Base-by-base conservation (phyloP, 139 green algal species). In the Chlorella vulgaris region DNA sequence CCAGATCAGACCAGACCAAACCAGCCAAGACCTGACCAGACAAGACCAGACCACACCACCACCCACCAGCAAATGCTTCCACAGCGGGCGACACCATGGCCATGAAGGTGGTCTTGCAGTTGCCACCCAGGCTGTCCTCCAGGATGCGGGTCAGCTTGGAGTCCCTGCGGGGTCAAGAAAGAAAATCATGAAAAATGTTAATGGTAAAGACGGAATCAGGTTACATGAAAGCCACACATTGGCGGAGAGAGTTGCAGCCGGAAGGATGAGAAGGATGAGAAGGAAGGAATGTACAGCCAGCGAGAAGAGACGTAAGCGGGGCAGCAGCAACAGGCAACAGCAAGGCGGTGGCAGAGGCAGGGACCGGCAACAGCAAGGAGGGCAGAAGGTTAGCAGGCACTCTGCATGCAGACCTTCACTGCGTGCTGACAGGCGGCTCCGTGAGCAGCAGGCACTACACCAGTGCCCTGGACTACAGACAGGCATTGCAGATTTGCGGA, bases 101-200 rank as follows among this genome's bases (percentile, higher is more conserved):
- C 74, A 98, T 92, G 90, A 98, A 96, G 42, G 94, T 97, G 43
- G 95, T 98, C 66, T 92, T 92, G 88, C 93, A 98, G 88, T 98
- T 98, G 78, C 95, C 95, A 3, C 95, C 95, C 81, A 98, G 83
- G 61, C 88, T 94, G 86, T 98, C 96, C 80, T 98, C 93, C 71
- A 99, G 90, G 74, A 99, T 94, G n/a, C 96, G 86, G 8, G 96
- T 99, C 21, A 99, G 89, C 89, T 98, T 98, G 74, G 90, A 96
- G 85, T 99, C 94, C 21, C 84, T 84, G 62, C 29, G 29, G 1
- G 7, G 42, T 13, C 50, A 2, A 22, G 51, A 50, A 35, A 15
- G 69, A 4, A n/a, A n/a, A 7, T 38, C 39, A 38, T 24, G 39
- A 55, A 7, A 38, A 26, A 35, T 21, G 21, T 40, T 29, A n/a